phyloP scores from a whole-genome alignment of 768 basidiomycete species.

The Termitomyces sp. region DNA sequence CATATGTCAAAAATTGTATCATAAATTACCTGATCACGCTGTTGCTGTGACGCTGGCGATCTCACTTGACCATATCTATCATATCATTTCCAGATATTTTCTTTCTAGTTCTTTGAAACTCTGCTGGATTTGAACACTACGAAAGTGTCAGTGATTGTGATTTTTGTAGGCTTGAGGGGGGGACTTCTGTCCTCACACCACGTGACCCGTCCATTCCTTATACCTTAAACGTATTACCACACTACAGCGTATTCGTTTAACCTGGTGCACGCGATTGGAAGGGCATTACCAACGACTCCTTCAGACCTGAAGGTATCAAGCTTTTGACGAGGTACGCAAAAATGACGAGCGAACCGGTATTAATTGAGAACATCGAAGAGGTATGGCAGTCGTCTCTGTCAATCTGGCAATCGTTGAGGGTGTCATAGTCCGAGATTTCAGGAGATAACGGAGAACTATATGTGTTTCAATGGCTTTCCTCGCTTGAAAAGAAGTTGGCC shows the following conservation, averaged over 20 bases:
- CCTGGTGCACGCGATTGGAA: neutral
- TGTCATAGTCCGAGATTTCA: conserved; percentile 52
- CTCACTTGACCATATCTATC: no score
- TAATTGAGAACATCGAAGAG: conserved; percentile 25
- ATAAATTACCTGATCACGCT: no score
- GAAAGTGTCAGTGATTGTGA: no score
- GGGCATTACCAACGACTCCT: no score
- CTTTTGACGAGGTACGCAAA: neutral
- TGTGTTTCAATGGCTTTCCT: conserved; percentile 78
- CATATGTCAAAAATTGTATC: no score
- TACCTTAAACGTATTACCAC: no score
- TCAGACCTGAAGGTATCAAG: neutral
- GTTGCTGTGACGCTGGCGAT: no score
- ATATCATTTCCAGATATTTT: no score
- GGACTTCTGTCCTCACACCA: neutral
- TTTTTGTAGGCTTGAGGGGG: no score
- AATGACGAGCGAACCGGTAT: conserved; percentile 6
- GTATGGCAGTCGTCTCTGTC: conserved; percentile 8
- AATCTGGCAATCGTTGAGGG: conserved; percentile 1
- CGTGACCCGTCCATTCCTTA: neutral
- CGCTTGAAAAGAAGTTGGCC: conserved; percentile 52
- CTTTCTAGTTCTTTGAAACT: no score
- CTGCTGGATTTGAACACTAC: no score
- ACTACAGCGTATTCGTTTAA: neutral
- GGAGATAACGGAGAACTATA: conserved; percentile 80